Percentiles rank a stretch among this genome's conserved stretches.
Evolutionary conservation across 305 asterid species (phyloP).

Genomic region (Fraxinus floribunda): DNA sequence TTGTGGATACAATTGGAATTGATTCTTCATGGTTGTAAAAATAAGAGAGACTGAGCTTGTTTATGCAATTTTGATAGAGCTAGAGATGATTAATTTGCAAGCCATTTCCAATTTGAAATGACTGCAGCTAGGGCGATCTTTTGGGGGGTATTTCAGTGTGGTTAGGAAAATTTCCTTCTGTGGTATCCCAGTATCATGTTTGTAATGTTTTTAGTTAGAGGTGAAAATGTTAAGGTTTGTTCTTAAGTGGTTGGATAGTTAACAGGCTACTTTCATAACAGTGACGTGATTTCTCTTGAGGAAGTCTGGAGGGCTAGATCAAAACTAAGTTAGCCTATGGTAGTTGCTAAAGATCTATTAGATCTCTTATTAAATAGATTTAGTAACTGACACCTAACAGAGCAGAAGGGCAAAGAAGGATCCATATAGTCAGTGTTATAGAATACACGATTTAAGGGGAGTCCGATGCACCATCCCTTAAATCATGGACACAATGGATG

Average conservation of each 20-base stretch:
- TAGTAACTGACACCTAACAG: neutral
- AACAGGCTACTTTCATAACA: neutral
- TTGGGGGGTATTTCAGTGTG: neutral
- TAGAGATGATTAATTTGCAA: neutral
- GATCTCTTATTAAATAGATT: neutral
- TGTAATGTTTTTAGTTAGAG: neutral
- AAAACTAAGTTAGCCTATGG: neutral
- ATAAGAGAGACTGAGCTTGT: neutral
- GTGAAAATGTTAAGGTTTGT: neutral
- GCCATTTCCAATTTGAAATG: neutral
- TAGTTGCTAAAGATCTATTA: neutral
- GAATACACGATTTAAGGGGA: neutral
- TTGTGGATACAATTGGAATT: neutral
- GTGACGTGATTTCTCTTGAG: neutral
- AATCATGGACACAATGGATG: neutral
- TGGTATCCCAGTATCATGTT: neutral
- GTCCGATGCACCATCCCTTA: neutral
- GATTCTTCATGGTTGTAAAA: neutral
- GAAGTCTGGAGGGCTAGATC: neutral
- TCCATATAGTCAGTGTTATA: neutral
- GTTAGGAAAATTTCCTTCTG: neutral
- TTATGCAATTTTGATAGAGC: neutral
- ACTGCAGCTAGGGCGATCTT: too few relatives aligned
- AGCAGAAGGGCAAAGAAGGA: neutral
- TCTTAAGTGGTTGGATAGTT: neutral